These are phyloP conservation scores for Garcia nutans DNA, from an alignment of 345 rosid genomes.

Conservation along the genomic window DNA sequence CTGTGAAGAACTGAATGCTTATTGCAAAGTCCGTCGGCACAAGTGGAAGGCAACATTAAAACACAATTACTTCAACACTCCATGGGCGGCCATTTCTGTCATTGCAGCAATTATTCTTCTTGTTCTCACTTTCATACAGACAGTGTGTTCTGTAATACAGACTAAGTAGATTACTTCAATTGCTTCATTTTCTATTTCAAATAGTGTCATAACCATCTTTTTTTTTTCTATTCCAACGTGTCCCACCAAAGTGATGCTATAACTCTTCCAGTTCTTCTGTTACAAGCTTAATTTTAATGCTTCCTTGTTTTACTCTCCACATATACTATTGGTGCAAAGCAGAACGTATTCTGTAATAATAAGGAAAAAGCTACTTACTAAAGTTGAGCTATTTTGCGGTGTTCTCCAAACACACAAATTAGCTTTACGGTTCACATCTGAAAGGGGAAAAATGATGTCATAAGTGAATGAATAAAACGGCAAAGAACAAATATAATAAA, in stretches of 20 bases:
- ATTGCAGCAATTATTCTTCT: constrained; percentile 19
- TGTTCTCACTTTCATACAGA: constrained; percentile 15
- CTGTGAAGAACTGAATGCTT: neutral
- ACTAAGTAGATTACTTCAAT: neutral
- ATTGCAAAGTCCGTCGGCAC: constrained; percentile 8
- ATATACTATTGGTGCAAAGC: neutral
- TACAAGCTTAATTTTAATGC: neutral
- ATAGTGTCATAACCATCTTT: neutral
- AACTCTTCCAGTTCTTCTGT: neutral
- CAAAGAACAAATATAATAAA: neutral
- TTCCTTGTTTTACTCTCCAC: neutral
- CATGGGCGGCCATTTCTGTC: constrained; percentile 28
- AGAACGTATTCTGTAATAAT: neutral
- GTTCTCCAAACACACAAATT: neutral
- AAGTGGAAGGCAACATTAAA: constrained; percentile 20
- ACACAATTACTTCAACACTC: constrained; percentile 23
- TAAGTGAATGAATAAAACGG: neutral
- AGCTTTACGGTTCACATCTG: neutral
- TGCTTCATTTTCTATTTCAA: neutral
- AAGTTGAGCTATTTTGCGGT: neutral
- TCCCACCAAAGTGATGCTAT: neutral
- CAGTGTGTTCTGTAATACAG: constrained; percentile 1
- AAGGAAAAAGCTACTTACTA: neutral
- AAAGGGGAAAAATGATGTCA: neutral
- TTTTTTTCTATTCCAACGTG: neutral